A percentile compares a stretch with the other conserved stretches of the same genome.
phyloP scores from a whole-genome alignment of 768 basidiomycete genomes.

The Sutorius australiensis region DNA sequence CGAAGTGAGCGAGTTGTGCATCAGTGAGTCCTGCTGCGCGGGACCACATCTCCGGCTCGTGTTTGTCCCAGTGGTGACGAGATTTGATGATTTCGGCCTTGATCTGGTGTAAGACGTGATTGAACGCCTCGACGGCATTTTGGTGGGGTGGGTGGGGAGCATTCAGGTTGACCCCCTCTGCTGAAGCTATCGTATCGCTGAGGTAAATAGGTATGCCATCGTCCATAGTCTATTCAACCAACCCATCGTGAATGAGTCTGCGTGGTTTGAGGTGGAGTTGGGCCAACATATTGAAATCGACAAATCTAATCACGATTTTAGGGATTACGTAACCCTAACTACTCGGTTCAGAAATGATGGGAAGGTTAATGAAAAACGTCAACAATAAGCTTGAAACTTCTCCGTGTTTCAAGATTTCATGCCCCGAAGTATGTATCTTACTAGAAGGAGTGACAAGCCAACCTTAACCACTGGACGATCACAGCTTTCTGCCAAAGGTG shows the following conservation, averaged over 20 bases:
- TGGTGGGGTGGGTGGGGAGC: conserved; percentile 54
- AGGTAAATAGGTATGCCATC: conserved; percentile 8
- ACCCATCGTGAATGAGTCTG: conserved; percentile 23
- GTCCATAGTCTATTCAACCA: conserved; percentile 7
- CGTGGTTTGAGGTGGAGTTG: conserved; percentile 1
- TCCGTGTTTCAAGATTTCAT: conserved; percentile 27
- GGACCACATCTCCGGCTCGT: conserved; percentile 59
- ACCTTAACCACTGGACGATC: conserved; percentile 1
- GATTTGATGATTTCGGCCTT: conserved; percentile 65
- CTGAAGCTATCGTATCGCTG: conserved; percentile 43
- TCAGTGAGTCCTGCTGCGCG: conserved; percentile 53
- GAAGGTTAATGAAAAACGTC: conserved; percentile 5
- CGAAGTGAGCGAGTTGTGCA: conserved; percentile 48
- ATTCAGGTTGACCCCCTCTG: conserved; percentile 55
- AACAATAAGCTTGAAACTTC: conserved; percentile 26
- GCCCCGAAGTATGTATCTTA: conserved; percentile 13
- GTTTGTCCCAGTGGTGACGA: conserved; percentile 66
- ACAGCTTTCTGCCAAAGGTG: background rate
- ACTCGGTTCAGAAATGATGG: conserved; percentile 4
- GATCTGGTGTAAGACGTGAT: conserved; percentile 48
- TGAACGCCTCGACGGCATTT: conserved; percentile 67
- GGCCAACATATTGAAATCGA: background rate
- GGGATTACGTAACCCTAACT: conserved; percentile 17
- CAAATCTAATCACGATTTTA: conserved; percentile 21
- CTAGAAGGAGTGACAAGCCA: conserved; percentile 7